Evolutionary conservation across 257 asterid species (phyloP), one percentile per base, ranked within the genome.

Genomic region (Verbena officinalis): DNA sequence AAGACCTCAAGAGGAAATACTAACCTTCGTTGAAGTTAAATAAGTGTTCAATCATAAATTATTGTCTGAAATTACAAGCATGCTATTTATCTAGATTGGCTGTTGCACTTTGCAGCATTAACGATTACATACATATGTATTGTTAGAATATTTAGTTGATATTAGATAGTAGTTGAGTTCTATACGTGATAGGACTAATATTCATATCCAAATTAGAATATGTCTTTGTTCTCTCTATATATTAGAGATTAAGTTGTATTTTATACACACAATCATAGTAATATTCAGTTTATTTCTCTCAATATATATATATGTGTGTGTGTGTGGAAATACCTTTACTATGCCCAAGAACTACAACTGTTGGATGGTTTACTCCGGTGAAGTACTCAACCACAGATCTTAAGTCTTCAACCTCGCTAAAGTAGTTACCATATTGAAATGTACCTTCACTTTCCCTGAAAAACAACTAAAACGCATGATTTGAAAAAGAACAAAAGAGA

Each of bases 361-460:
- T 75, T 43, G 24, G 59, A 55, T 84, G 91, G 21, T 84, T 84
- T 69, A 55, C 46, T 68, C 77, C 77, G 17, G 6, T 55, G 33
- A 92, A 84, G 73, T 89, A 71, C 65, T 87, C 96, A 59, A 84
- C 83, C 58, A 85, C 97, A 50, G 97, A 76, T 70, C 88, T 78
- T 30, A 87, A 71, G 69, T 92, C 98, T 59, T 87, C 97, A 59
- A 69, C 82, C 81, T 92, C 98, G 52, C 85, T 71, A 54, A 54
- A 8, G 72, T 85, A 85, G 82, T 89, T 78, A 55, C 86, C 95
- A 74, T 64, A 89, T 68, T 79, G 68, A 84, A 92, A 92, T 13
- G 75, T 31, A 48, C 98, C 96, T 79, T 92, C 96, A 52, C 98
- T 92, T 82, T 89, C 98, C 77, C 97, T 92, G 75, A 17, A 79